phyloP scores from a whole-genome alignment of 1,139 yeast species.

The Wickerhamomyces sp. region DNA sequence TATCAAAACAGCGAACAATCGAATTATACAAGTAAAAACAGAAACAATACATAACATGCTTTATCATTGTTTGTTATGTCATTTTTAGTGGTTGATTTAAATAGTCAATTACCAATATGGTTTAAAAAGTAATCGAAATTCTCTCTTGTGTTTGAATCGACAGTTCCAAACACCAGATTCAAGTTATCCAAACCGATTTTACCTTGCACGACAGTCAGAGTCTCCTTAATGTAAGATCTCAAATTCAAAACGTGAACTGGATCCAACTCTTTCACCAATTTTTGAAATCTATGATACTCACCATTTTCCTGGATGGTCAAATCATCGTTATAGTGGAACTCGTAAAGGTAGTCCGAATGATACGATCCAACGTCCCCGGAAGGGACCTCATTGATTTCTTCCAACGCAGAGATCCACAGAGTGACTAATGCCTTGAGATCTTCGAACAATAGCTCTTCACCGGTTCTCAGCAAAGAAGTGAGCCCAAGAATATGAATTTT shows the following conservation, averaged over 20 bases:
- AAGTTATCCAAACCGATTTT: slow-evolving; percentile 27
- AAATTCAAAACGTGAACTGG: slow-evolving; percentile 56
- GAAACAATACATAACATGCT: too few species aligned
- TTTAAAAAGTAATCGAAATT: slow-evolving; percentile 29
- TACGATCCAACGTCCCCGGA: slow-evolving; percentile 62
- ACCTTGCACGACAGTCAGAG: slow-evolving; percentile 25
- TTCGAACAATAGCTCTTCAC: slow-evolving; percentile 24
- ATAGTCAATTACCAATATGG: slow-evolving; percentile 5
- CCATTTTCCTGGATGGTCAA: slow-evolving; percentile 47
- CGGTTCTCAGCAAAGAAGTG: slow-evolving; percentile 38
- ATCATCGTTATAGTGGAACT: slow-evolving; percentile 29
- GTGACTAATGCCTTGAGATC: slow-evolving; percentile 40
- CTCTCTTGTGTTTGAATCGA: slow-evolving; percentile 27
- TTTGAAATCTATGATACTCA: slow-evolving; percentile 51
- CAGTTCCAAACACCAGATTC: slow-evolving; percentile 19
- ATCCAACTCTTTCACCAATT: slow-evolving; percentile 42
- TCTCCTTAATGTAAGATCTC: slow-evolving; percentile 30
- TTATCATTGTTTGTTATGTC: too few species aligned
- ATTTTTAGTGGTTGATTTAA: too few species aligned
- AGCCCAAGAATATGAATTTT: slow-evolving; percentile 61
- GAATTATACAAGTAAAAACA: too few species aligned
- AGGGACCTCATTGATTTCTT: slow-evolving; percentile 62
- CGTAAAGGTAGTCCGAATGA: slow-evolving; percentile 51
- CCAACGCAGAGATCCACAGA: slow-evolving; percentile 56
- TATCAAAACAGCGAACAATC: too few species aligned